Conservation (phyloP, 352 stramenopile genomes). For the Phytophthora chlamydospora region DNA sequence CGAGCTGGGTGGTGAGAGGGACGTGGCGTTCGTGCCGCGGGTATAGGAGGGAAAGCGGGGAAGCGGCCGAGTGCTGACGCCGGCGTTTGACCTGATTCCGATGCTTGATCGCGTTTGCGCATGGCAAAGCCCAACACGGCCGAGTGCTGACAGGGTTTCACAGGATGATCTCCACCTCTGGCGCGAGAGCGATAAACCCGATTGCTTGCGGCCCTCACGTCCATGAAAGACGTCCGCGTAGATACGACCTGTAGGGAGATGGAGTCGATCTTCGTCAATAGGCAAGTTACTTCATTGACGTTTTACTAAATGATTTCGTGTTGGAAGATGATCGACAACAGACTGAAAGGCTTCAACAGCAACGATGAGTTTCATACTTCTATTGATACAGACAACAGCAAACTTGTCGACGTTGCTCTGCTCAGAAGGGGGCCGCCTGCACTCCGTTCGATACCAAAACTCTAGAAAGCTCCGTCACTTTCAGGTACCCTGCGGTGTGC, state of each 20-base stretch:
- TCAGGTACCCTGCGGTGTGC: conserved; percentile 13
- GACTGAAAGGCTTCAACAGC: conserved; percentile 8
- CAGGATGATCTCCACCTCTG: conserved; percentile 6
- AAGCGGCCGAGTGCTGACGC: neutral
- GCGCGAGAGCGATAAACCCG: neutral
- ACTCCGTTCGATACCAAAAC: conserved; percentile 14
- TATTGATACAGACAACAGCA: conserved; percentile 39
- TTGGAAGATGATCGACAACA: neutral
- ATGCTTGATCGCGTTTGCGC: conserved; percentile 10
- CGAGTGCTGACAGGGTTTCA: conserved; percentile 5
- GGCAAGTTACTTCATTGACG: neutral
- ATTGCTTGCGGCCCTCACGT: conserved; percentile 14
- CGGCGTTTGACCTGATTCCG: neutral
- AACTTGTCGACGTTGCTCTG: conserved; percentile 34
- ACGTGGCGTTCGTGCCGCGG: conserved; percentile 13
- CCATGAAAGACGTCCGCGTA: conserved; percentile 4
- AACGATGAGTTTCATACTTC: conserved; percentile 28
- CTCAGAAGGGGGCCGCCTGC: conserved; percentile 28
- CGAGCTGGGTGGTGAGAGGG: neutral
- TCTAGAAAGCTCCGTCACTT: conserved; percentile 17
- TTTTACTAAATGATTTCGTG: neutral
- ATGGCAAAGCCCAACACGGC: neutral
- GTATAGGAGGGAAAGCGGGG: conserved; percentile 9
- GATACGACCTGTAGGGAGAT: neutral
- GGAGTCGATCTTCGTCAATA: neutral